A percentile compares a stretch with the other conserved stretches of the same genome.
phyloP scores from a whole-genome alignment of 2,329 filamentous ascomycete species.

The Cladophialophora yegresii region DNA sequence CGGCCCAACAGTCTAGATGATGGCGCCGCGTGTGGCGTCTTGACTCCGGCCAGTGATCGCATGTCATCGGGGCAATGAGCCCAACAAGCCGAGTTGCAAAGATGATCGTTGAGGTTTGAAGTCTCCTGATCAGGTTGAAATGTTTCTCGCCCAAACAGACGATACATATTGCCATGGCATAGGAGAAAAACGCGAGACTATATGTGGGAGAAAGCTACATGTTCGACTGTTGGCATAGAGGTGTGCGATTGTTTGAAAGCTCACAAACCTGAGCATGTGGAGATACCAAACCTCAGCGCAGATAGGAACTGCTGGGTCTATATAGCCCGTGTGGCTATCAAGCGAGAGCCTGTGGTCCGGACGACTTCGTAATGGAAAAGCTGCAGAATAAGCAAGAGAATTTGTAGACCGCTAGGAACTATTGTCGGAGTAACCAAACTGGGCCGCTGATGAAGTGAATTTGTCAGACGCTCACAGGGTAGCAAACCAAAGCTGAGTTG shows the following conservation, averaged over 20 bases:
- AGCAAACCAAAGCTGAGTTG: background rate
- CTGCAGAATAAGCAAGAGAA: conserved; percentile 3
- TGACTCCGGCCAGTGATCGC: background rate
- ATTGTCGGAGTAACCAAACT: background rate
- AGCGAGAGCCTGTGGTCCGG: background rate
- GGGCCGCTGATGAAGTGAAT: background rate
- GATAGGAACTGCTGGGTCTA: conserved; percentile 8
- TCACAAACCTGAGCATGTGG: background rate
- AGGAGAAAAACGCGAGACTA: background rate
- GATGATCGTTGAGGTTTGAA: background rate
- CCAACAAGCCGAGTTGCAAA: background rate
- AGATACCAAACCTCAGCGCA: background rate
- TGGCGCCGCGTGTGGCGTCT: background rate
- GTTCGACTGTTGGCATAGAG: background rate
- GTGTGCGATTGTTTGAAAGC: background rate
- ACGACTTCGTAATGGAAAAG: conserved; percentile 4
- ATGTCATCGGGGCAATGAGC: background rate
- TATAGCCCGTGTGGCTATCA: background rate
- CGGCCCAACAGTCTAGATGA: background rate
- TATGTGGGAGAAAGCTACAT: background rate
- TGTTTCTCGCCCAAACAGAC: background rate
- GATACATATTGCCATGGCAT: background rate
- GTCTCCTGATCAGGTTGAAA: background rate
- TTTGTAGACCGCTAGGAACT: background rate
- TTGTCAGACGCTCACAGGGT: background rate